phyloP scores from a whole-genome alignment of 2,329 filamentous ascomycete species.

The Aaosphaeria pasadenensis region DNA sequence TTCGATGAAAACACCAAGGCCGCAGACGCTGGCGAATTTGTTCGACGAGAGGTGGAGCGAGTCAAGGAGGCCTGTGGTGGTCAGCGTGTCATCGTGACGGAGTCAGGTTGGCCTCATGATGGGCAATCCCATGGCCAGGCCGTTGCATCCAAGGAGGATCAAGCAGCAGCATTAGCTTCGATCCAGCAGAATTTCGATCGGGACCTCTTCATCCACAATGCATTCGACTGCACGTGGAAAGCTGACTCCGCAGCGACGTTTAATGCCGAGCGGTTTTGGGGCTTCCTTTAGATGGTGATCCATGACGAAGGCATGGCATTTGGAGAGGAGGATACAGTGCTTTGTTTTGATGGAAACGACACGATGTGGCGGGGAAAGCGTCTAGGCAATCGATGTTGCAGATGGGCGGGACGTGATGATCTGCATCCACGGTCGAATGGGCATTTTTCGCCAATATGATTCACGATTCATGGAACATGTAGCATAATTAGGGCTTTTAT shows the following conservation, averaged over 20 bases:
- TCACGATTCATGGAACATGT: conserved; percentile 23
- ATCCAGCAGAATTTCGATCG: conserved; percentile 59
- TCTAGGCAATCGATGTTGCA: no score
- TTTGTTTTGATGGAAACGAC: no score
- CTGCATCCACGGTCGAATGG: conserved; percentile 3
- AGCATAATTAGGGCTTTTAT: conserved; percentile 22
- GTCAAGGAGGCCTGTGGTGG: conserved; percentile 48
- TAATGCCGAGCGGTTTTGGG: conserved; percentile 76
- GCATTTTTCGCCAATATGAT: conserved; percentile 24
- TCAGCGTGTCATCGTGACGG: conserved; percentile 71
- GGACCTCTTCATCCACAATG: conserved; percentile 70
- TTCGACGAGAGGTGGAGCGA: conserved; percentile 52
- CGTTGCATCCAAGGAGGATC: conserved; percentile 66
- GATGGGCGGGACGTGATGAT: no score
- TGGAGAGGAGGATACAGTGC: no score
- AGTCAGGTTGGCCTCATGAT: conserved; percentile 78
- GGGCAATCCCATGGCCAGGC: conserved; percentile 65
- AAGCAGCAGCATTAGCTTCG: conserved; percentile 62
- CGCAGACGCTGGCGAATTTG: conserved; percentile 63
- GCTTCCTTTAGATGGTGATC: conserved; percentile 32
- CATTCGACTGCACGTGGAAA: conserved; percentile 82
- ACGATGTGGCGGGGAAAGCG: no score
- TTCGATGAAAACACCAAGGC: conserved; percentile 67
- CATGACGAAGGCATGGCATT: no score
- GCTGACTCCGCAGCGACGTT: conserved; percentile 59